phyloP scores from a whole-genome alignment of 768 basidiomycete genomes.

The Boletus tylopilopsis region DNA sequence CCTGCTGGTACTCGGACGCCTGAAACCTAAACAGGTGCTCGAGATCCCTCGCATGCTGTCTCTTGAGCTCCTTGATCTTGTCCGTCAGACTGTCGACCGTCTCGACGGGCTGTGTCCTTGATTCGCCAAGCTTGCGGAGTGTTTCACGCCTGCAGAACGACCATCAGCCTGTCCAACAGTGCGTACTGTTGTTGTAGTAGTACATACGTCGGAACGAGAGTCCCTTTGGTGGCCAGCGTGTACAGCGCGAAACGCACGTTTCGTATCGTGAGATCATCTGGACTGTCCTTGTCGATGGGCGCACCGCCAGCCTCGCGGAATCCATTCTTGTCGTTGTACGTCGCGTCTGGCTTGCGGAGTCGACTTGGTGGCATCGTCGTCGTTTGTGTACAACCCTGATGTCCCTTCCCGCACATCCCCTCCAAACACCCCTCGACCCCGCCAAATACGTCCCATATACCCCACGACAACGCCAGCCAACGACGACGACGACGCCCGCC shows the following conservation, averaged over 20 bases:
- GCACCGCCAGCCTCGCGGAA: slow-evolving; percentile 17
- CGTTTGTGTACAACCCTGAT: slow-evolving; percentile 18
- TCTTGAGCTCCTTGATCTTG: slow-evolving; percentile 29
- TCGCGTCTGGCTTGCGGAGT: slow-evolving; percentile 12
- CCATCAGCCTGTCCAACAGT: neutral
- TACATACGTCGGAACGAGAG: slow-evolving; percentile 39
- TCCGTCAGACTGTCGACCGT: slow-evolving; percentile 24
- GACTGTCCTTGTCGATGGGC: slow-evolving; percentile 10
- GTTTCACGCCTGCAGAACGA: slow-evolving; percentile 15
- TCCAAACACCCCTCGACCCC: slow-evolving; percentile 35
- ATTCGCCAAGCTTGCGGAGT: slow-evolving; percentile 21
- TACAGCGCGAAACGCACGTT: slow-evolving; percentile 37
- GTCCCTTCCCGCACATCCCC: slow-evolving; percentile 58
- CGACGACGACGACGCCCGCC: neutral
- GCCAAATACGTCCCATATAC: slow-evolving; percentile 74
- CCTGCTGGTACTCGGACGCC: slow-evolving; percentile 30
- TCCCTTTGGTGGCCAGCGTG: slow-evolving; percentile 38
- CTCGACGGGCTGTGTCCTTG: slow-evolving; percentile 13
- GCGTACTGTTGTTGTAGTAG: too few relatives aligned
- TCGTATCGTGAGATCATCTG: slow-evolving; percentile 26
- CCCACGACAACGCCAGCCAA: neutral
- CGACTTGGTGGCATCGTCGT: neutral
- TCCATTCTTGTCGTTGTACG: slow-evolving; percentile 16
- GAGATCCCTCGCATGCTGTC: slow-evolving; percentile 29
- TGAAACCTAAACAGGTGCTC: slow-evolving; percentile 30